These are phyloP conservation scores for Panaeolus cyanescens DNA, from an alignment of 768 basidiomycete species.

Conservation along the genomic window DNA sequence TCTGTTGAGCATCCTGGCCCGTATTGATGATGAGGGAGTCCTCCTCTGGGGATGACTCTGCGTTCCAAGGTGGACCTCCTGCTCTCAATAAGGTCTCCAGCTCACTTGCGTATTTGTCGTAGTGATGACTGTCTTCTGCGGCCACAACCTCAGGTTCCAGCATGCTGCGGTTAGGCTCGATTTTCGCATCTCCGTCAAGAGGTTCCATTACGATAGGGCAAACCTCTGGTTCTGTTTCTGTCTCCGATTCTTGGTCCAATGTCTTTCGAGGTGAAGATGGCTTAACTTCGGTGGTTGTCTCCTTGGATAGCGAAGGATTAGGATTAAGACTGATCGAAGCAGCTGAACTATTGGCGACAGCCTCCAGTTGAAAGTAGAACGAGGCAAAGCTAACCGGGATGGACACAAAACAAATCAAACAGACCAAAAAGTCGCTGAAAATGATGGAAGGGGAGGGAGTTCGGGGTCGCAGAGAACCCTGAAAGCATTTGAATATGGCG, in stretches of 20 bases:
- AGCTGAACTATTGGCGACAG: no score
- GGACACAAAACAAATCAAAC: background rate
- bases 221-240: background rate
- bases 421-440: background rate
- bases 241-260: background rate
- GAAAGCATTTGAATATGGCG: background rate
- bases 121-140: background rate
- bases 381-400: background rate
- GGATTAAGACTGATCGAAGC: background rate
- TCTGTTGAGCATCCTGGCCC: background rate
- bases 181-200: background rate
- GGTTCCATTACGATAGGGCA: background rate
- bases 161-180: no score
- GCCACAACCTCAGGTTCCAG: background rate
- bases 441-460: background rate
- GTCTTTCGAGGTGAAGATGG: background rate
- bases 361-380: background rate
- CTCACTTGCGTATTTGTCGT: background rate
- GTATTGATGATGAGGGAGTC: constrained; percentile 3
- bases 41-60: constrained; percentile 17
- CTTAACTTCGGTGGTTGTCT: no score
- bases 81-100: background rate
- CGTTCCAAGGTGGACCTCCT: background rate
- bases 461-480: background rate
- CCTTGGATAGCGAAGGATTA: background rate